A percentile compares a stretch with the other conserved stretches of the same genome.
Conservation (phyloP, 495 filamentous ascomycete genomes). For the Polyplosphaeria fusca region DNA sequence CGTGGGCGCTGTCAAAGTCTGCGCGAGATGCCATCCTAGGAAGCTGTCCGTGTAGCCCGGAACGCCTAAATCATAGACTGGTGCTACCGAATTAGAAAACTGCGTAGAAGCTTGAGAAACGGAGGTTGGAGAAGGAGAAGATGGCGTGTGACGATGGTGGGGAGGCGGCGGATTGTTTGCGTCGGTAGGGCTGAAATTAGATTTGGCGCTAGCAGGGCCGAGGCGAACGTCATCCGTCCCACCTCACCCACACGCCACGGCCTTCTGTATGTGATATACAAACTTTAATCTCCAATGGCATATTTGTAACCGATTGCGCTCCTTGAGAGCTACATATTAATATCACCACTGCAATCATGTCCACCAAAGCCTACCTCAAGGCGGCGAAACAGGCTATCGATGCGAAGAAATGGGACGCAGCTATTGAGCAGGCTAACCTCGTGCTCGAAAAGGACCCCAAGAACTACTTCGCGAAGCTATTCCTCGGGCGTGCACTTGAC, state of each 20-base stretch:
- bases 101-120: too few species aligned
- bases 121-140: neutral
- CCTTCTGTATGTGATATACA: neutral
- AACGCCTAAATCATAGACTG: neutral
- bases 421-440: conserved; percentile 61
- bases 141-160: neutral
- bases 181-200: conserved; percentile 25
- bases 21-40: conserved; percentile 16
- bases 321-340: neutral
- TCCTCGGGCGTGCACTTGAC: conserved; percentile 76
- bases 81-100: neutral
- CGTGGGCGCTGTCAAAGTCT: conserved; percentile 27
- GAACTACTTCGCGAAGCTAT: conserved; percentile 80
- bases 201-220: conserved; percentile 14
- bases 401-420: conserved; percentile 72
- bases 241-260: neutral
- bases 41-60: neutral
- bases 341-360: conserved; percentile 42
- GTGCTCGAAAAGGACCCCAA: conserved; percentile 68
- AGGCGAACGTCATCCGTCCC: conserved; percentile 8
- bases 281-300: conserved; percentile 18
- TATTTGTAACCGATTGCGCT: neutral
- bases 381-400: conserved; percentile 76
- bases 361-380: conserved; percentile 77
- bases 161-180: neutral